Conservation (phyloP, 345 rosid species). For the Geranium rotundifolium region DNA sequence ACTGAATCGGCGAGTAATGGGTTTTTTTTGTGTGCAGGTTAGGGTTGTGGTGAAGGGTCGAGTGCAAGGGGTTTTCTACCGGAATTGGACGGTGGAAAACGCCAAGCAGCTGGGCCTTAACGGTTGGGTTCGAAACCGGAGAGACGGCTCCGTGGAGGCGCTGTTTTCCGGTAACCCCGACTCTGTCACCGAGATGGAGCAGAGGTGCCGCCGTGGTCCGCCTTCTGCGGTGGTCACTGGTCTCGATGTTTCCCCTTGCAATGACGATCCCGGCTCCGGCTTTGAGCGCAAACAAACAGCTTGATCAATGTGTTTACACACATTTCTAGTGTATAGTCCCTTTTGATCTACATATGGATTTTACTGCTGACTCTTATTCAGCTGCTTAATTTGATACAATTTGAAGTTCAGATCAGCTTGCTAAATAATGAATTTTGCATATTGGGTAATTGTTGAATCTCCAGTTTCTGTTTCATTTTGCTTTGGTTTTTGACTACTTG, state of each 20-base stretch:
- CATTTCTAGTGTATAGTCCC: too few relatives aligned
- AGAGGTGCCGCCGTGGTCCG: constrained; percentile 81
- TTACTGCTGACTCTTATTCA: too few relatives aligned
- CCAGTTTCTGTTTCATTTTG: not conserved
- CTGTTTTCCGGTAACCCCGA: constrained; percentile 59
- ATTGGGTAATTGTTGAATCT: not conserved
- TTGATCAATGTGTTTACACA: constrained; percentile 17
- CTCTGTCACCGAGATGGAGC: constrained; percentile 67
- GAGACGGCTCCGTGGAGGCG: constrained; percentile 86
- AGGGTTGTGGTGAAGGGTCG: constrained; percentile 65
- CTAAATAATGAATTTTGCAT: not conserved
- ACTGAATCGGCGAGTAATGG: not conserved
- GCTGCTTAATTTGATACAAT: not conserved
- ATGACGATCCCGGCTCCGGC: constrained; percentile 55
- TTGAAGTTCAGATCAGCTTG: not conserved
- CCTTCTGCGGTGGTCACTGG: constrained; percentile 64
- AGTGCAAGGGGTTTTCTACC: constrained; percentile 87
- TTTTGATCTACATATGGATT: too few relatives aligned
- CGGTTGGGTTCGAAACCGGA: constrained; percentile 87
- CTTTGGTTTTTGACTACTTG: too few relatives aligned
- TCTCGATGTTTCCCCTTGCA: constrained; percentile 56
- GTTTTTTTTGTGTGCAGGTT: constrained; percentile 31
- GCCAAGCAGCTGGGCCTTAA: constrained; percentile 63
- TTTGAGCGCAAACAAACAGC: constrained; percentile 52
- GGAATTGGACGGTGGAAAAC: constrained; percentile 77